Base-by-base conservation (phyloP, 495 filamentous ascomycete genomes). In the Entonaema liquescens region DNA sequence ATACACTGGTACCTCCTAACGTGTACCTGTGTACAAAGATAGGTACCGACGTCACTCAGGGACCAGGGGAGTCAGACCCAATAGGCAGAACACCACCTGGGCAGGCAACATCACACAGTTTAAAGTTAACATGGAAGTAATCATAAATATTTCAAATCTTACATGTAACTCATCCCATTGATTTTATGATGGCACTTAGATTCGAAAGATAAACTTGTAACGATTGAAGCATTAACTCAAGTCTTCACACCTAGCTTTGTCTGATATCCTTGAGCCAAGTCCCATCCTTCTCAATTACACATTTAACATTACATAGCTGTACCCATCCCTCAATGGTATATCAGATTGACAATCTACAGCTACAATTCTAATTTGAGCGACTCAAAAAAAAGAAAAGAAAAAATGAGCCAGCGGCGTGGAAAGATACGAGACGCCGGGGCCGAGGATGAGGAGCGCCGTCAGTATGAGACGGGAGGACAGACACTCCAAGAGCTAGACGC, bases 401-500 rank as follows among this genome's bases (percentile, higher is more conserved):
- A 52, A 36, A 78, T 78, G 73, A 74, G 70, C 64, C 74, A 68
- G 59, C 50, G 40, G 21, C 73, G 65, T 15, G 33, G 71, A 8
- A 72, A 68, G 52, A 67, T 72, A 11, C 88, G 84, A 55, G 84
- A 88, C 78, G 79, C 77, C 25, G 87, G 84, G 40, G 86, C 85
- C 12, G 71, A 83, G 15, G 79, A 84, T 26, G 86, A 88, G 64
- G 81, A 85, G 49, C 80, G 84, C 55, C 65, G 74, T 63, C 84
- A 81, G 55, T 87, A 89, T 65, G 78, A 79, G 11, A 77, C 78
- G 23, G 80, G 80, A 15, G 62, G 74, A 2, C 65, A 85, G 54
- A 81, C 77, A 17, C 79, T 84, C 13, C 68, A 83, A 50, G 86
- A 93, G 47, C 77, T 93, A 3, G 86, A 93, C 66, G 81, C 85